These are phyloP conservation scores for Arabis alpina DNA, from an alignment of 345 rosid species.

Conservation along the genomic window DNA sequence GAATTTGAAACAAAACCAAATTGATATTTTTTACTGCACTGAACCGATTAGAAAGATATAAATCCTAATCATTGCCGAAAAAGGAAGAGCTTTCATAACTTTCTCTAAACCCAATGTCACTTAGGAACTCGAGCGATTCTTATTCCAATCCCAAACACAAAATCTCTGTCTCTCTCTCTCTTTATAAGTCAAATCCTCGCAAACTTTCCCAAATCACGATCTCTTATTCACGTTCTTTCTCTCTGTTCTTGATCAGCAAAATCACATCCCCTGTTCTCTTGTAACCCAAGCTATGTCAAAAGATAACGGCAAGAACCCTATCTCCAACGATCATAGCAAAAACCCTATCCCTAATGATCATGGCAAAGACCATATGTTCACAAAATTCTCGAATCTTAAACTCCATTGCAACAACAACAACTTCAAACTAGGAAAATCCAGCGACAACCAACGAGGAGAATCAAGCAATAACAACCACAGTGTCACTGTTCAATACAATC, in stretches of 20 bases:
- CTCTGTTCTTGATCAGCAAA: neutral
- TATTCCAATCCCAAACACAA: neutral
- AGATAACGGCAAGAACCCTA: neutral
- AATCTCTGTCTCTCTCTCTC: neutral
- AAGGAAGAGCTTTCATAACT: neutral
- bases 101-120: neutral
- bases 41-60: neutral
- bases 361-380: neutral
- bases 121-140: neutral
- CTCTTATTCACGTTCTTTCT: neutral
- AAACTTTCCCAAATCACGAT: neutral
- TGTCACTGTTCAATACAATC: neutral
- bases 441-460: neutral
- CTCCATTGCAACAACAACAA: neutral
- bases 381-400: neutral
- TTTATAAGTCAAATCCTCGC: neutral
- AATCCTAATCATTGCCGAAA: neutral
- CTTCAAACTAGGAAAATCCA: neutral
- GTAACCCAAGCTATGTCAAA: slow-evolving; percentile 8
- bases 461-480: neutral
- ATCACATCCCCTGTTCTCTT: slow-evolving; percentile 6
- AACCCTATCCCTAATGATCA: neutral
- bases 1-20: no score
- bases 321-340: neutral
- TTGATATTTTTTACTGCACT: no score